These are phyloP conservation scores for Hymenoscyphus linearis DNA, from an alignment of 2,329 filamentous ascomycete genomes.

Conservation along the genomic window DNA sequence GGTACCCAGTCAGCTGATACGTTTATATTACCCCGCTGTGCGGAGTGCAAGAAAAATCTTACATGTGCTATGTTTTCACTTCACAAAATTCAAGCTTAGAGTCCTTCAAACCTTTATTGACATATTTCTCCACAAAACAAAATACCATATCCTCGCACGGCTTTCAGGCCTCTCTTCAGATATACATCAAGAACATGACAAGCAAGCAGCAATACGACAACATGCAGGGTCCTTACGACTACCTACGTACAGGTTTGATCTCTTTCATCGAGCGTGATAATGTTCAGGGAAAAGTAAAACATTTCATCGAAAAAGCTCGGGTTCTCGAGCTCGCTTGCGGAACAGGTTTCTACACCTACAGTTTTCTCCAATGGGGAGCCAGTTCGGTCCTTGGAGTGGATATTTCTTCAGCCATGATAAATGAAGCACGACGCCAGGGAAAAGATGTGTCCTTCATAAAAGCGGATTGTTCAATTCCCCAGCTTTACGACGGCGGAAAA, in stretches of 20 bases:
- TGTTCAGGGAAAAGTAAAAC: constrained; percentile 13
- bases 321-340: constrained; percentile 37
- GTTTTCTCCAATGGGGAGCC: constrained; percentile 34
- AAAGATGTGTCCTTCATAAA: constrained; percentile 16
- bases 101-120: too few relatives aligned
- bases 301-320: constrained; percentile 21
- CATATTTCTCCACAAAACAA: too few relatives aligned
- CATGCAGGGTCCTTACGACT: not conserved
- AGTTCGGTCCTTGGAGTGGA: constrained; percentile 34
- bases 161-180: too few relatives aligned
- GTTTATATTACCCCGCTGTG: too few relatives aligned
- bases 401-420: constrained; percentile 33
- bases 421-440: constrained; percentile 19
- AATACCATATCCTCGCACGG: too few relatives aligned
- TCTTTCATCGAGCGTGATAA: constrained; percentile 20
- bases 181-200: too few relatives aligned
- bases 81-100: too few relatives aligned
- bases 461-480: constrained; percentile 30
- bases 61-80: too few relatives aligned
- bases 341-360: constrained; percentile 34
- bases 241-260: not conserved
- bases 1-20: too few relatives aligned
- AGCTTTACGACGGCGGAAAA: constrained; percentile 19
- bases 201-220: not conserved
- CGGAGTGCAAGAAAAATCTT: too few relatives aligned